Conservation (phyloP, 73 alveolate species). For the Paramecium octaurelia region DNA sequence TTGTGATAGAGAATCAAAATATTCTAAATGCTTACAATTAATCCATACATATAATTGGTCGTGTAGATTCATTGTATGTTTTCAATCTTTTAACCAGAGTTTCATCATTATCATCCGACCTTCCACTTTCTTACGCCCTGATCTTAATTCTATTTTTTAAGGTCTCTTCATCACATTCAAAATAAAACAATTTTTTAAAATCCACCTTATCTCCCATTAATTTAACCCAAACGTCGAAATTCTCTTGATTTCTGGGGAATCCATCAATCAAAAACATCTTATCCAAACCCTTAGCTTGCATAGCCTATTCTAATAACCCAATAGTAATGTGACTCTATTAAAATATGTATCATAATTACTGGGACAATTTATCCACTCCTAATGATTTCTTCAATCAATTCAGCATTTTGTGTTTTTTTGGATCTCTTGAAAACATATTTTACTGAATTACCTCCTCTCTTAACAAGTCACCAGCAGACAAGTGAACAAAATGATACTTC, state of each 20-base stretch:
- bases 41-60: slow-evolving; percentile 71
- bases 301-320: slow-evolving; percentile 59
- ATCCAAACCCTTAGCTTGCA: slow-evolving; percentile 68
- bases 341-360: not conserved
- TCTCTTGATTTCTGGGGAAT: slow-evolving; percentile 80
- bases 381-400: slow-evolving; percentile 72
- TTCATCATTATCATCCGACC: slow-evolving; percentile 94
- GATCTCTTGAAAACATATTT: slow-evolving; percentile 49
- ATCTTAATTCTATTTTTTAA: slow-evolving; percentile 83
- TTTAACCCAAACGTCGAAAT: slow-evolving; percentile 76
- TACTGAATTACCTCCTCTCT: slow-evolving; percentile 70
- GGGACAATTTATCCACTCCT: slow-evolving; percentile 81
- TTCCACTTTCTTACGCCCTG: slow-evolving; percentile 85
- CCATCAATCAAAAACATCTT: slow-evolving; percentile 80
- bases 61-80: slow-evolving; percentile 85
- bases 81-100: slow-evolving; percentile 88
- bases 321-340: slow-evolving; percentile 60
- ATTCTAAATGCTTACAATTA: slow-evolving; percentile 15
- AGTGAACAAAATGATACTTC: slow-evolving; percentile 67
- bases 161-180: slow-evolving; percentile 63
- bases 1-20: slow-evolving; percentile 56
- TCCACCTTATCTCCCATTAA: slow-evolving; percentile 66
- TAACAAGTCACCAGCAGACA: slow-evolving; percentile 80
- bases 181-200: not conserved
- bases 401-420: slow-evolving; percentile 63